Conservation (phyloP, 768 basidiomycete species). For the Boletus subparvulus region DNA sequence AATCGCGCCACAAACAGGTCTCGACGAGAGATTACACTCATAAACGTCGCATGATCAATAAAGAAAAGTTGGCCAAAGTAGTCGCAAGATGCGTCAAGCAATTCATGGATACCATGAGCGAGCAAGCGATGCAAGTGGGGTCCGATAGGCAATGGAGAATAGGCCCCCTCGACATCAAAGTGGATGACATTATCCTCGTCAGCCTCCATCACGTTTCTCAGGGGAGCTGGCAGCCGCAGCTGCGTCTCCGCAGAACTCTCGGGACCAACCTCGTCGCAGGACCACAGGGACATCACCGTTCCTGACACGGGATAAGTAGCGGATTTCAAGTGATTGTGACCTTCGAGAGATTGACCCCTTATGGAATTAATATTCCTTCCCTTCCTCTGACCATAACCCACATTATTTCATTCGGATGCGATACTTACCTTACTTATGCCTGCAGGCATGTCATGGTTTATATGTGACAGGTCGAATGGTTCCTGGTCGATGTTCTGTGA, state of each 20-base stretch:
- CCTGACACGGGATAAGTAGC: not conserved
- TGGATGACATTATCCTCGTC: slow-evolving; percentile 47
- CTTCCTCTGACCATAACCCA: no score
- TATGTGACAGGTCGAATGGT: no score
- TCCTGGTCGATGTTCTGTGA: no score
- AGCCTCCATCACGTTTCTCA: slow-evolving; percentile 77
- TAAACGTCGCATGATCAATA: slow-evolving; percentile 66
- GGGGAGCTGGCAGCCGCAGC: slow-evolving; percentile 76
- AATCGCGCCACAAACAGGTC: slow-evolving; percentile 67
- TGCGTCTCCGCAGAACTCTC: slow-evolving; percentile 42
- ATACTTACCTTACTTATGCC: no score
- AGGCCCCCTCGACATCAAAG: slow-evolving; percentile 3
- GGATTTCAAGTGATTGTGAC: no score
- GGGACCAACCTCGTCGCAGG: no score
- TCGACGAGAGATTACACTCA: slow-evolving; percentile 69
- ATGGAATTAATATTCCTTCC: no score
- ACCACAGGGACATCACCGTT: not conserved
- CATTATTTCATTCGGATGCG: no score
- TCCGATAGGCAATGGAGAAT: slow-evolving; percentile 16
- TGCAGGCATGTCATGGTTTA: no score
- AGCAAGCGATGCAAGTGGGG: slow-evolving; percentile 2
- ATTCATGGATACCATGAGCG: slow-evolving; percentile 7
- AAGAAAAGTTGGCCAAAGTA: slow-evolving; percentile 66
- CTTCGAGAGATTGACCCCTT: no score
- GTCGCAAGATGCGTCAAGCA: slow-evolving; percentile 59